phyloP scores from a whole-genome alignment of 495 filamentous ascomycete genomes.

The Podospora bellae-mahoneyi region DNA sequence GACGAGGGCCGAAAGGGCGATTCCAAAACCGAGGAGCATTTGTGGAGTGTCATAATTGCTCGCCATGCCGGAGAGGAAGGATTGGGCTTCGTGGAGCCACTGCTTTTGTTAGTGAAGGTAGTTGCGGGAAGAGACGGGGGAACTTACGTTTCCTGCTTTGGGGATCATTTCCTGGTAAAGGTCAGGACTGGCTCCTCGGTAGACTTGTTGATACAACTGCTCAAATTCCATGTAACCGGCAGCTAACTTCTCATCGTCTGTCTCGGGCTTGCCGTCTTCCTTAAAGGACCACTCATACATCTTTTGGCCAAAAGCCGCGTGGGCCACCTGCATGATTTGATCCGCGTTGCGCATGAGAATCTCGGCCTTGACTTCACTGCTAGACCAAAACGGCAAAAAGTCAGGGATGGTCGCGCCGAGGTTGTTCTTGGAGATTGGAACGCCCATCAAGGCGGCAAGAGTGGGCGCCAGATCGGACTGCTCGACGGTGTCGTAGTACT shows the following conservation, averaged over 20 bases:
- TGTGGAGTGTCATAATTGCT: slow-evolving; percentile 78
- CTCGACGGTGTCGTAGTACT: slow-evolving; percentile 79
- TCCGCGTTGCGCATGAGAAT: slow-evolving; percentile 70
- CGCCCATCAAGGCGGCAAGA: slow-evolving; percentile 78
- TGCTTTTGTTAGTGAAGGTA: slow-evolving; percentile 27
- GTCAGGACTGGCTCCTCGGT: background rate
- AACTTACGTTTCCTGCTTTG: background rate
- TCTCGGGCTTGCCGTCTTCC: slow-evolving; percentile 29
- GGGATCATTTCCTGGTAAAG: background rate
- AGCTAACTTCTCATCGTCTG: slow-evolving; percentile 56
- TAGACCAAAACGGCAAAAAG: slow-evolving; percentile 70
- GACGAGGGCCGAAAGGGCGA: slow-evolving; percentile 27
- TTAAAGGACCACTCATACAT: slow-evolving; percentile 43
- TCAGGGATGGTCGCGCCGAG: slow-evolving; percentile 81
- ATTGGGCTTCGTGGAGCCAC: slow-evolving; percentile 69
- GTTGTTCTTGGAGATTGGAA: slow-evolving; percentile 90
- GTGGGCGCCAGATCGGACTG: slow-evolving; percentile 93
- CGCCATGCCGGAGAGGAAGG: slow-evolving; percentile 75
- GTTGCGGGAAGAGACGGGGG: background rate
- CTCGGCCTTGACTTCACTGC: slow-evolving; percentile 55
- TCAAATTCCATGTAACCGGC: slow-evolving; percentile 59
- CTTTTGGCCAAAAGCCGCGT: slow-evolving; percentile 61
- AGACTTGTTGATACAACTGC: background rate
- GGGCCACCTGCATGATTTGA: slow-evolving; percentile 72
- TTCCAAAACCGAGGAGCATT: slow-evolving; percentile 34